Evolutionary conservation across 768 basidiomycete genomes (phyloP).

Genomic region (Boletus barrowsii): DNA sequence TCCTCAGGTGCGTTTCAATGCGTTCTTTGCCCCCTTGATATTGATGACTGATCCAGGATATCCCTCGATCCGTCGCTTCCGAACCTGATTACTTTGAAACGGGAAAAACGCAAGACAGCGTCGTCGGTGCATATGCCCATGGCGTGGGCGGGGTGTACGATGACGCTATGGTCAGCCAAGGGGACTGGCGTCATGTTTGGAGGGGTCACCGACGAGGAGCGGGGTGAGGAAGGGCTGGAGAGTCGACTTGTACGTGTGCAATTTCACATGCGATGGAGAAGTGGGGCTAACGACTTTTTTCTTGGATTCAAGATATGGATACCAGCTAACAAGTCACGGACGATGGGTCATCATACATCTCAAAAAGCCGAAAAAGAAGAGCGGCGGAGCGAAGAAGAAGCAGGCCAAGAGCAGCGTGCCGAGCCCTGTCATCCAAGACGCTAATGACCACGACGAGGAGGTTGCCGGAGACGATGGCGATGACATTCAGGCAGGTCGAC

Average conservation of each 20-base stretch:
- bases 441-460: slow-evolving; percentile 6
- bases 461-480: slow-evolving; percentile 20
- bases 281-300: not conserved
- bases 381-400: slow-evolving; percentile 44
- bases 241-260: slow-evolving; percentile 59
- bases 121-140: slow-evolving; percentile 55
- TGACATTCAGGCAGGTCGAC: slow-evolving; percentile 7
- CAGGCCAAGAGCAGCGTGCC: not conserved
- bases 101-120: slow-evolving; percentile 82
- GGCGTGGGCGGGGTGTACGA: slow-evolving; percentile 77
- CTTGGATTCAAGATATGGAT: slow-evolving; percentile 59
- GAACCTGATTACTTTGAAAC: slow-evolving; percentile 57
- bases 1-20: slow-evolving; percentile 55
- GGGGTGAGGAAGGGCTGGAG: slow-evolving; percentile 76
- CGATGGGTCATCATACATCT: slow-evolving; percentile 77
- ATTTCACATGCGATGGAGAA: too few relatives aligned
- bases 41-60: slow-evolving; percentile 25
- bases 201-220: slow-evolving; percentile 86
- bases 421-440: not conserved
- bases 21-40: not conserved
- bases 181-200: slow-evolving; percentile 79
- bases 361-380: slow-evolving; percentile 55
- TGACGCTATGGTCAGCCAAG: slow-evolving; percentile 73
- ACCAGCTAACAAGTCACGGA: slow-evolving; percentile 71
- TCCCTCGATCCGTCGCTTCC: slow-evolving; percentile 24